Evolutionary conservation across 140 eudicot species (phyloP), one percentile per base, ranked within the genome.

Genomic region (Ambrosia hybrid): DNA sequence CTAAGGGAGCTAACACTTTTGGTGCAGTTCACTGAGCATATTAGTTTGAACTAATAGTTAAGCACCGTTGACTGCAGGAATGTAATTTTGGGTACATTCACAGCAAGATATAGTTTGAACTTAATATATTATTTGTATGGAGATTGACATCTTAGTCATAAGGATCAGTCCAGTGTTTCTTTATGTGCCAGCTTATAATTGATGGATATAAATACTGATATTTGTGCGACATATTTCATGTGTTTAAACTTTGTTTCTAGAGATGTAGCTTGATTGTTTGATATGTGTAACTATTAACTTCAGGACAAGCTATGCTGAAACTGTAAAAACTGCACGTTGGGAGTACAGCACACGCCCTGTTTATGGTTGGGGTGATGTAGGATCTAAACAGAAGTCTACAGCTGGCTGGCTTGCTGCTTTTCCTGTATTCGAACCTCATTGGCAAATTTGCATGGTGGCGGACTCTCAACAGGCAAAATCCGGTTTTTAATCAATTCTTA

Each of bases 321-420:
- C 79, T 79, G 97, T 86, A 49, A 87, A 90, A 71, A 87, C 87
- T 43, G 96, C 97, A 77, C 89, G 98, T n/a, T 93, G 98, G 98
- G 94, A 87, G 65, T 93, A 90, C 72, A 87, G 96, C 80, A 93
- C 98, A n/a, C 89, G 85, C 16, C 98, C 98, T n/a, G 70, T 88
- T 67, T 93, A 87, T 79, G 98, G 97, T 30, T 93, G 98, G 98
- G 98, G 98, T 15, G 79, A 89, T 85, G 94, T 86, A 45, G 82
- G 85, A 5, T 86, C 98, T 34, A 93, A 86, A 74, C 98, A 93
- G 57, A 90, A 93, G 78, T 77, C 97, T 2, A 93, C 98, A 11
- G 98, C 97, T 33, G 98, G 98, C 37, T 93, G 98, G 98, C 98
- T 90, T 86, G 98, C 98, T 80, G 98, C 94, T 51, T 90, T 93